Percentiles rank a stretch among this genome's conserved stretches.
phyloP scores from a whole-genome alignment of 2,329 filamentous ascomycete genomes.

The Escovopsis sp. region DNA sequence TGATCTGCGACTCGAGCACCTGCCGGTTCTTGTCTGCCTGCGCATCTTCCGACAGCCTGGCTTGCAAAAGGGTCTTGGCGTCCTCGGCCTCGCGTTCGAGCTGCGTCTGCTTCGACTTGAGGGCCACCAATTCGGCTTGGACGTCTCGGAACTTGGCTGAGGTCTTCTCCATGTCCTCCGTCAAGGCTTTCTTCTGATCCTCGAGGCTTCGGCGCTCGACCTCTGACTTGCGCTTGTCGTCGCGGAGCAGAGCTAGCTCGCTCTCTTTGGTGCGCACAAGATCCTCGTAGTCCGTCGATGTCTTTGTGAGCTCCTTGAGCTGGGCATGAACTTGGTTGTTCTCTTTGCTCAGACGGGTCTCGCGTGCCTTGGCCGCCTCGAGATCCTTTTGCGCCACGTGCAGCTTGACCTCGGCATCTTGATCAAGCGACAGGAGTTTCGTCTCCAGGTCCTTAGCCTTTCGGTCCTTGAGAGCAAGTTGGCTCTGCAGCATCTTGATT shows the following conservation, averaged over 20 bases:
- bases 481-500: conserved; percentile 81
- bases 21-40: conserved; percentile 70
- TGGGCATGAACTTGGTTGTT: conserved; percentile 74
- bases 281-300: conserved; percentile 90
- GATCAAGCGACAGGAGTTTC: conserved; percentile 71
- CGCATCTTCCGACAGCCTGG: conserved; percentile 77
- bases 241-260: conserved; percentile 71
- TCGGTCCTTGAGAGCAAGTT: conserved; percentile 74
- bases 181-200: conserved; percentile 58
- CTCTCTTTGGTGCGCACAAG: conserved; percentile 88
- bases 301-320: conserved; percentile 73
- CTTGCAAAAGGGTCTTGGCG: conserved; percentile 72
- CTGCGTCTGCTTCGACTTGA: conserved; percentile 70
- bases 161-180: conserved; percentile 65
- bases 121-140: conserved; percentile 75
- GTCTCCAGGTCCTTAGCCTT: conserved; percentile 79
- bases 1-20: conserved; percentile 74
- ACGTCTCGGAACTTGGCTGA: conserved; percentile 64
- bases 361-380: conserved; percentile 54
- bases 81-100: conserved; percentile 81
- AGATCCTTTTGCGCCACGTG: conserved; percentile 67
- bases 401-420: conserved; percentile 79
- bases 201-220: conserved; percentile 67
- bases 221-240: conserved; percentile 72
- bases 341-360: conserved; percentile 64